Percentiles rank a stretch among this genome's conserved stretches.
Evolutionary conservation across 2,329 filamentous ascomycete genomes (phyloP).

Genomic region (Hypoxylon sp.): DNA sequence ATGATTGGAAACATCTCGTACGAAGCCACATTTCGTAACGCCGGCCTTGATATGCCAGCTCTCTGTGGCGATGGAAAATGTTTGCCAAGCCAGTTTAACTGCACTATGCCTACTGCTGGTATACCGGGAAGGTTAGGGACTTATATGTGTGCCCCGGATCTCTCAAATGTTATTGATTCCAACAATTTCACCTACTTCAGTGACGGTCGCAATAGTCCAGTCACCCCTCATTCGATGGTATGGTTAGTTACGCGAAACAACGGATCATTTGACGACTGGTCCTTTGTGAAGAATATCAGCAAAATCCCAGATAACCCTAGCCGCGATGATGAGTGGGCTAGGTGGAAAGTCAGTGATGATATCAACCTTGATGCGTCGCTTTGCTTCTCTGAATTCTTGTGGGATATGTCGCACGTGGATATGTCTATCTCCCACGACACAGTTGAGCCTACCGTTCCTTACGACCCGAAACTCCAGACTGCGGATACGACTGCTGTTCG

Average conservation of each 20-base stretch:
- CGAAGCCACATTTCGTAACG: conserved; percentile 26
- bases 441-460: conserved; percentile 28
- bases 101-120: conserved; percentile 32
- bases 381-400: conserved; percentile 30
- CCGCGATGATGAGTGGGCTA: conserved; percentile 28
- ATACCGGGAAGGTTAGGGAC: conserved; percentile 21
- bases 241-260: conserved; percentile 29
- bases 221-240: conserved; percentile 35
- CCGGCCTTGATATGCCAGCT: conserved; percentile 32
- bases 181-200: conserved; percentile 25
- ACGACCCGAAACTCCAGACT: conserved; percentile 23
- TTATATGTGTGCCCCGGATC: conserved; percentile 34
- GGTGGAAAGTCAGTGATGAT: conserved; percentile 19
- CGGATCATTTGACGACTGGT: conserved; percentile 32
- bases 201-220: conserved; percentile 21
- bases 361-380: conserved; percentile 26
- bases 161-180: conserved; percentile 26
- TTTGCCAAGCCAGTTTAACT: conserved; percentile 42
- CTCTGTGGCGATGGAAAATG: conserved; percentile 33
- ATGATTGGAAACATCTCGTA: conserved; percentile 41
- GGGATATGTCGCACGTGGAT: conserved; percentile 41
- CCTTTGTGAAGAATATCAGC: conserved; percentile 20
- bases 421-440: conserved; percentile 40
- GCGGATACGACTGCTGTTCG: conserved; percentile 36
- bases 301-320: conserved; percentile 14